Evolutionary conservation across 208 protist genomes (phyloP).

Genomic region (Trypanosoma scelopori): DNA sequence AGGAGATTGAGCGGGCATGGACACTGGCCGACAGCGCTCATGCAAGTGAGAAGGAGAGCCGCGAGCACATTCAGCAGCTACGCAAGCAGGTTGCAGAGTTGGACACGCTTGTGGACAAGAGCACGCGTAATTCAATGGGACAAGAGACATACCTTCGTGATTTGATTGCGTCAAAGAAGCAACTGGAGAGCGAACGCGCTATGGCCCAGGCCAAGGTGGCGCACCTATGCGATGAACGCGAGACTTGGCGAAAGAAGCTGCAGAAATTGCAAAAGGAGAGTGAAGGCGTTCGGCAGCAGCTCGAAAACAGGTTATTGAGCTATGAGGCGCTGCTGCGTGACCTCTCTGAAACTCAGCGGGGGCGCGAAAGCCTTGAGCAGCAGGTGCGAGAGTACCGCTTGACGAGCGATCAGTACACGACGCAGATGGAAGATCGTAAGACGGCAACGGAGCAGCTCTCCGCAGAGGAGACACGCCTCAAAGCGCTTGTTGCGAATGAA

Average conservation of each 20-base stretch:
- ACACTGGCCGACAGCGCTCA: conserved; percentile 97
- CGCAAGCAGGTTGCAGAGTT: conserved; percentile 95
- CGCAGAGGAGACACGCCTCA: conserved; percentile 44
- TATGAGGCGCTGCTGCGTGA: conserved; percentile 66
- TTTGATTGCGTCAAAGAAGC: conserved; percentile 90
- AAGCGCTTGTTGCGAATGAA: conserved; percentile 30
- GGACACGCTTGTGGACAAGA: conserved; percentile 92
- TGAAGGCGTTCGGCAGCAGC: conserved; percentile 29
- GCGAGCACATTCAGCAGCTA: conserved; percentile 93
- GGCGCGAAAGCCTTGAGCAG: conserved; percentile 85
- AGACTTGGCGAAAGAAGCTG: conserved; percentile 17
- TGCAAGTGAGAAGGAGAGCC: conserved; percentile 95
- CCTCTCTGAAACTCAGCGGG: conserved; percentile 64
- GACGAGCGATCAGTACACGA: conserved; percentile 53
- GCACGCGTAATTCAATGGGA: conserved; percentile 88
- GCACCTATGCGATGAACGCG: conserved; percentile 72
- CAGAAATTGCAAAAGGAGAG: conserved; percentile 21
- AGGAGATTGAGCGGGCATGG: conserved; percentile 97
- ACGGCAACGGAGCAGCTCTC: conserved; percentile 37
- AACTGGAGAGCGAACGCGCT: conserved; percentile 90
- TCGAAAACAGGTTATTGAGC: conserved; percentile 38
- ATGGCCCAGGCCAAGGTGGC: conserved; percentile 56
- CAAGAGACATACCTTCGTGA: conserved; percentile 96
- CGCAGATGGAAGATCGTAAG: conserved; percentile 49
- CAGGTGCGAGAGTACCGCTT: conserved; percentile 89